Evolutionary conservation across 371 early-diverging fungal genomes (phyloP), one percentile per base, ranked within the genome.

Genomic region (Thermomucor indicae-seudaticae): DNA sequence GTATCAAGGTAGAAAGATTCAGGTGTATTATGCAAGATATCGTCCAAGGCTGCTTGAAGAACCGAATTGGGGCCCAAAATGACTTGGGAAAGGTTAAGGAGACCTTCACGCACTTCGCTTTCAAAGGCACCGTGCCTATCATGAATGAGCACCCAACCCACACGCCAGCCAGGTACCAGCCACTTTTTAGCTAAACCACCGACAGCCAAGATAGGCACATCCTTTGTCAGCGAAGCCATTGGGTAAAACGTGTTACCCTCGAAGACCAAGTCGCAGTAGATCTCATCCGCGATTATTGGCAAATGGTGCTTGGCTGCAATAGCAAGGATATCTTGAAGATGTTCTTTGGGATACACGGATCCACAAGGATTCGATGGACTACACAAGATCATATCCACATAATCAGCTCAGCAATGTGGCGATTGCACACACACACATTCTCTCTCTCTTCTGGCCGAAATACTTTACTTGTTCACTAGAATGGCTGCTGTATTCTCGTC

Each of bases 111-210:
- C 23, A 91, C 75, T 42, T 80, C 76, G 8, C 19, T 30, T 1
- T 35, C 53, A 53, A 89, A 79, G 23, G 65, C 55, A 40, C 72
- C 60, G 52, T 81, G 68, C 29, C 78, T 74, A 63, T 92, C 92
- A 61, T 94, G 85, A 37, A 95, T 76, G 20, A 88, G 60, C 29
- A 93, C 78, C 95, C 95, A 95, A 17, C 93, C 93, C 12, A 93
- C 61, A 53, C 95, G 77, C 93, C 93, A 95, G 6, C 95, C 95
- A 32, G 95, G 95, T 1, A 93, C 89, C 10, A 94, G 75, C 79
- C 82, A 94, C 61, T 86, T 85, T 75, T 95, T 95, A 38, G 95
- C 93, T 27, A 95, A 66, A 11, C 95, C 95, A 56, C 95, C 89
- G 3, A 89, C 85, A 1, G 90, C 70, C 35, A 95, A 67, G 28